Base-by-base conservation (phyloP, 2,329 filamentous ascomycete species). In the Aspergillus hortae region DNA sequence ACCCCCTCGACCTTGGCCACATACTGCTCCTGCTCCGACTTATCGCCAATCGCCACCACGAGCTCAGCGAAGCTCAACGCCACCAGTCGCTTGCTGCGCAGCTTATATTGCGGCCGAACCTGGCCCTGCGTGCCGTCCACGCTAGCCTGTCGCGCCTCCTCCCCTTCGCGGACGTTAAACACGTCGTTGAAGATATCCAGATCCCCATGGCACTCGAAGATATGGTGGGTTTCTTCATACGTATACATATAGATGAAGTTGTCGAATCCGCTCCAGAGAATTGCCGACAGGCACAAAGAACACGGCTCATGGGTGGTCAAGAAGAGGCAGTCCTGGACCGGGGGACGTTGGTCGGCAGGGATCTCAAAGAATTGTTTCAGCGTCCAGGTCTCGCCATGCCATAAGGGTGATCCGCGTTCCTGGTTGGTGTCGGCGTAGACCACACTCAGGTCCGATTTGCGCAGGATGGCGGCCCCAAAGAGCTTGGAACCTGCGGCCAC, bases 341-440 rank as follows among this genome's bases (percentile, higher is more conserved):
- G 15, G 7, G 40, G 40, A 0, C 40, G 40, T 42, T 42, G 40
- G 17, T 42, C 40, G 40, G 40, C 40, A 6, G 40, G 40, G 2
- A 42, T 17, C 19, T 42, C 40, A 6, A 42, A 42, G 19, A 42
- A 42, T 23, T 42, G 40, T 15, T 42, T 42, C 17, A 42, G 40
- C 15, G 40, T 42, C 40, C 40, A 42, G 40, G 40, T 42, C 40
- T 42, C 40, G 17, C 40, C 40, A 42, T 42, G 40, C 40, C 40
- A 42, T 6, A 42, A 11, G 15, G 40, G 40, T 5, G 40, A 42
- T n/a, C 40, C 40, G 15, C 40, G 40, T 42, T 42, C 40, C 40
- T 42, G 40, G 40, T 42, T 42, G 40, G 40, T 42, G 40, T 42
- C 40, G 40, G 40, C 40, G 19, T 42, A 42, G 40, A 42, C 40